phyloP scores from a whole-genome alignment of 1,284 basidiomycete genomes.

The Tremellales sp. region DNA sequence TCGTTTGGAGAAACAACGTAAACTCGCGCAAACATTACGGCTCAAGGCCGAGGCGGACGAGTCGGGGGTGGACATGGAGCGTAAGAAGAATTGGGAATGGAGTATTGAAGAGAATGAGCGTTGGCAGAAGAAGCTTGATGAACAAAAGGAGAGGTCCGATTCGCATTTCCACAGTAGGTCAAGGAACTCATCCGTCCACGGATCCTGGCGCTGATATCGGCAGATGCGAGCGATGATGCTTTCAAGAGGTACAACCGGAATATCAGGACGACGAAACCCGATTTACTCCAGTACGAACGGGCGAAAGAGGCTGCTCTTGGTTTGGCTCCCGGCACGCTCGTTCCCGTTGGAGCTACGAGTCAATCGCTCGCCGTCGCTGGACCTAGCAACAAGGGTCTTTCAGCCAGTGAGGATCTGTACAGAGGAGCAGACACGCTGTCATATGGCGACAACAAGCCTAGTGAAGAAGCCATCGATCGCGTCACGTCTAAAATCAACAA shows the following conservation, averaged over 20 bases:
- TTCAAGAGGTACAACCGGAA: slow-evolving; percentile 87
- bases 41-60: slow-evolving; percentile 84
- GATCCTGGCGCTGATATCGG: not conserved
- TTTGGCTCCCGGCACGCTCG: slow-evolving; percentile 60
- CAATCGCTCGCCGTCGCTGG: slow-evolving; percentile 33
- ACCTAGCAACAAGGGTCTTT: slow-evolving; percentile 47
- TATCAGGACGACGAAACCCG: slow-evolving; percentile 77
- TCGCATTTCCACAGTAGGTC: slow-evolving; percentile 48
- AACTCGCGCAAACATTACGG: slow-evolving; percentile 80
- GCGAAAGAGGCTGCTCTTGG: slow-evolving; percentile 82
- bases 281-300: slow-evolving; percentile 74
- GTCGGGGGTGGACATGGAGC: slow-evolving; percentile 64
- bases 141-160: slow-evolving; percentile 57
- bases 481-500: slow-evolving; percentile 87
- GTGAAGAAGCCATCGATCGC: slow-evolving; percentile 89
- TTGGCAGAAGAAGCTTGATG: slow-evolving; percentile 82
- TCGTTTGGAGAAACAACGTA: slow-evolving; percentile 77
- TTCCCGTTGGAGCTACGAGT: slow-evolving; percentile 44
- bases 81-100: slow-evolving; percentile 88
- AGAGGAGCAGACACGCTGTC: slow-evolving; percentile 83
- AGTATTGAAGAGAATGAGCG: slow-evolving; percentile 89
- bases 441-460: slow-evolving; percentile 91
- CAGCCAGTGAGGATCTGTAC: slow-evolving; percentile 70
- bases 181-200: not conserved
- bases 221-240: slow-evolving; percentile 86